Conservation (phyloP, 371 early-diverging fungal genomes). For the Mucor circinelloides region DNA sequence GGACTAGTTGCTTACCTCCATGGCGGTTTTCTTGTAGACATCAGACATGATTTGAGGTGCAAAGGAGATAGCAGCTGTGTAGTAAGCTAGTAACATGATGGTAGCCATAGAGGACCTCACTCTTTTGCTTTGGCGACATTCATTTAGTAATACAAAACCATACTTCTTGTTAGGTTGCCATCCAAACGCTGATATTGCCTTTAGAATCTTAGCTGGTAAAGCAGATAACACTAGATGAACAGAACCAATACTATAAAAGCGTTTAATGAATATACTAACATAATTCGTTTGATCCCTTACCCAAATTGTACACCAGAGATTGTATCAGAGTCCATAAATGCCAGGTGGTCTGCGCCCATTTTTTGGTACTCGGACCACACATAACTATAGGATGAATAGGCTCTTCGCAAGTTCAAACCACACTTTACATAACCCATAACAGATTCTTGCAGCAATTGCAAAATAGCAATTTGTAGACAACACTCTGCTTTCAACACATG, state of each 20-base stretch:
- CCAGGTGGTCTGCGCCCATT: slow-evolving; percentile 39
- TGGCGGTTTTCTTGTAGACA: slow-evolving; percentile 45
- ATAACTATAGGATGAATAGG: slow-evolving; percentile 45
- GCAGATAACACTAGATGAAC: slow-evolving; percentile 63
- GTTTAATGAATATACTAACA: neutral
- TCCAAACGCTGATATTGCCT: slow-evolving; percentile 56
- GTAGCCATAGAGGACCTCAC: slow-evolving; percentile 62
- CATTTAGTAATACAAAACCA: slow-evolving; percentile 58
- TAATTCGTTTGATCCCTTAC: slow-evolving; percentile 15
- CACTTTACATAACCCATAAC: slow-evolving; percentile 65
- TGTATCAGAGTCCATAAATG: slow-evolving; percentile 49
- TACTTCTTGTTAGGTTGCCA: slow-evolving; percentile 62
- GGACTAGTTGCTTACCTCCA: slow-evolving; percentile 32
- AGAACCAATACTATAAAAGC: slow-evolving; percentile 52
- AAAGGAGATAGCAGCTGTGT: slow-evolving; percentile 39
- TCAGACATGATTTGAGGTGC: slow-evolving; percentile 45
- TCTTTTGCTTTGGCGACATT: slow-evolving; percentile 54
- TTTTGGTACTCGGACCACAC: slow-evolving; percentile 53
- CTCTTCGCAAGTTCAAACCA: slow-evolving; percentile 50
- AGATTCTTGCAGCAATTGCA: slow-evolving; percentile 61
- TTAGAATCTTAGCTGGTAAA: slow-evolving; percentile 60
- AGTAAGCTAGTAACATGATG: slow-evolving; percentile 52
- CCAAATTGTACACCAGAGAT: slow-evolving; percentile 54
- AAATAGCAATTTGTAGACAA: slow-evolving; percentile 56
- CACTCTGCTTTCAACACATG: slow-evolving; percentile 64